A percentile compares a stretch with the other conserved stretches of the same genome.
These are phyloP conservation scores for Xylaria polymorpha DNA, from an alignment of 2,329 filamentous ascomycete species.

Conservation along the genomic window DNA sequence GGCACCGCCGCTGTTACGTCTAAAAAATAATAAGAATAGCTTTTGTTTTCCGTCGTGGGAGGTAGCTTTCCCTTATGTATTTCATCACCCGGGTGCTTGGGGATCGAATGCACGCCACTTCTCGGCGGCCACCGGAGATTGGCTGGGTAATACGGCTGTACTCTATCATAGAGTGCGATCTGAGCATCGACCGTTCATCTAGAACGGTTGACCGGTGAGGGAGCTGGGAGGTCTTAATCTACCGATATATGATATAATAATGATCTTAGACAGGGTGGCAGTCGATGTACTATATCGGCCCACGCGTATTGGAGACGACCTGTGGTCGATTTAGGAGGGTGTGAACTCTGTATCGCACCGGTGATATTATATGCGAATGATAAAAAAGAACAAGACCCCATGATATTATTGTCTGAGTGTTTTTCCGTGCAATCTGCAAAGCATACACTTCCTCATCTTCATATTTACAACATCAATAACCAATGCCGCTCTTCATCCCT, in stretches of 20 bases:
- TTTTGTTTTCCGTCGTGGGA: neutral
- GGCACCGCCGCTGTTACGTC: neutral
- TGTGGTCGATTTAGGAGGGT: neutral
- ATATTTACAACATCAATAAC: neutral
- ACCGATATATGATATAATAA: conserved; percentile 18
- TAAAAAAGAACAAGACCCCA: neutral
- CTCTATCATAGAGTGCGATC: conserved; percentile 2
- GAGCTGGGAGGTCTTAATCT: neutral
- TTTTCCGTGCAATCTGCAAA: neutral
- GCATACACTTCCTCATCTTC: neutral
- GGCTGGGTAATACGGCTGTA: conserved; percentile 33
- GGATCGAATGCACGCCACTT: neutral
- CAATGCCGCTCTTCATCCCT: neutral
- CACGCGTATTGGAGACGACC: neutral
- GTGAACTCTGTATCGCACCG: neutral
- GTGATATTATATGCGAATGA: neutral
- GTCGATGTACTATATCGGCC: neutral
- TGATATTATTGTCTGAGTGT: neutral
- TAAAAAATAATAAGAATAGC: neutral
- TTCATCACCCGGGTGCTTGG: conserved; percentile 9
- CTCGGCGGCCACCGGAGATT: conserved; percentile 25
- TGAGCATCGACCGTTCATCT: conserved; percentile 7
- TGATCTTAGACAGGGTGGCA: neutral
- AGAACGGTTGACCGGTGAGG: conserved; percentile 20
- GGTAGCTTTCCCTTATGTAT: conserved; percentile 12